A percentile compares a stretch with the other conserved stretches of the same genome.
Conservation (phyloP, 108 stramenopile species). For the Skeletonema tropicum region DNA sequence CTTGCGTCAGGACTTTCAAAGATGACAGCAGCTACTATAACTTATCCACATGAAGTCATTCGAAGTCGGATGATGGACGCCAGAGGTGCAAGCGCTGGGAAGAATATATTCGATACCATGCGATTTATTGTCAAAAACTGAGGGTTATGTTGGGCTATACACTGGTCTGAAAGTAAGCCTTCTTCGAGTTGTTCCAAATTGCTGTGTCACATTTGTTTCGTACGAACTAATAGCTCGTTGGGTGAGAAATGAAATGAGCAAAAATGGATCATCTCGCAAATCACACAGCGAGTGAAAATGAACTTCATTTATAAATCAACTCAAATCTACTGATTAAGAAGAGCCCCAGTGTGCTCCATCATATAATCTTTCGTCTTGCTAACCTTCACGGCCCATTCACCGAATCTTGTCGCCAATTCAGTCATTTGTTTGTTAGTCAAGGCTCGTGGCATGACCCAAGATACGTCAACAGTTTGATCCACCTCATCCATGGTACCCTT, state of each 20-base stretch:
- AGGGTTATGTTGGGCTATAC: constrained; percentile 81
- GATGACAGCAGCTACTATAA: constrained; percentile 78
- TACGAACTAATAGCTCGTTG: constrained; percentile 83
- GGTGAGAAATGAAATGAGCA: constrained; percentile 55
- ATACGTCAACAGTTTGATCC: constrained; percentile 82
- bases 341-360: constrained; percentile 57
- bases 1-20: constrained; percentile 78
- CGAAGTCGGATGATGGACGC: constrained; percentile 91
- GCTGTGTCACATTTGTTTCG: constrained; percentile 86
- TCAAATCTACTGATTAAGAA: constrained; percentile 36
- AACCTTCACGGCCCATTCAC: constrained; percentile 84
- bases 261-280: background rate
- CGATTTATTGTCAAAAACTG: constrained; percentile 58
- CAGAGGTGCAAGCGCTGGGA: constrained; percentile 42
- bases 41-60: constrained; percentile 93
- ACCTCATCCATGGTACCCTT: constrained; percentile 91
- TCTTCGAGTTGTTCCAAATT: constrained; percentile 88
- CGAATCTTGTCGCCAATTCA: constrained; percentile 82
- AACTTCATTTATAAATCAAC: background rate
- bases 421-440: constrained; percentile 81
- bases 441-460: constrained; percentile 98
- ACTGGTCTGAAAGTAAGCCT: constrained; percentile 79
- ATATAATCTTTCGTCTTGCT: constrained; percentile 69
- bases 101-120: constrained; percentile 52
- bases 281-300: background rate